Conservation (phyloP, 169 alveolate species). For the Plasmodium inui region DNA sequence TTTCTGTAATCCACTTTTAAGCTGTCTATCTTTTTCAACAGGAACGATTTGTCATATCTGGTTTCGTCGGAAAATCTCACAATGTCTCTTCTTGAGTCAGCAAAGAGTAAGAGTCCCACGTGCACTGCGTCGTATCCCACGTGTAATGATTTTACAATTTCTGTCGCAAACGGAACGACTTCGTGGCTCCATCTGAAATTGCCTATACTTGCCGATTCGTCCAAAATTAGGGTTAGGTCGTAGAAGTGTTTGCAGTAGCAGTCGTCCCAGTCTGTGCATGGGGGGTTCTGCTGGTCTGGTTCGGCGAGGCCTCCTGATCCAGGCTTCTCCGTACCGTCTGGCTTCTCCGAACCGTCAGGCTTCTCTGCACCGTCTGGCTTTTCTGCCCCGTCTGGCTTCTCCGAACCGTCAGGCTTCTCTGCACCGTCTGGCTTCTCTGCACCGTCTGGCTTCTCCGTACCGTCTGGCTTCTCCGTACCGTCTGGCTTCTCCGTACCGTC, state of each 20-base stretch:
- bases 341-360: background rate
- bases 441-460: background rate
- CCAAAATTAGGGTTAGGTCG: slow-evolving; percentile 62
- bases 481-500: background rate
- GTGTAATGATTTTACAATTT: slow-evolving; percentile 23
- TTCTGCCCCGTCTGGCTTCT: slow-evolving; percentile 2
- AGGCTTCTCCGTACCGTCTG: slow-evolving; percentile 4
- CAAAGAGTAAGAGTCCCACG: slow-evolving; percentile 43
- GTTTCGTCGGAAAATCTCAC: slow-evolving; percentile 40
- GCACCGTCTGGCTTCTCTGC: background rate
- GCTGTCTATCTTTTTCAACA: slow-evolving; percentile 21
- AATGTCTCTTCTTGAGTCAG: slow-evolving; percentile 39
- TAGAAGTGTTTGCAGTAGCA: slow-evolving; percentile 61
- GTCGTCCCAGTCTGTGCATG: slow-evolving; percentile 26
- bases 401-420: background rate
- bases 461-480: background rate
- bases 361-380: background rate
- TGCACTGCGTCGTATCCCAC: slow-evolving; percentile 25
- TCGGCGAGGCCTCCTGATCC: background rate
- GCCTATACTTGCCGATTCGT: slow-evolving; percentile 70
- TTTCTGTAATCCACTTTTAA: slow-evolving; percentile 29
- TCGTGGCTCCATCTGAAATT: slow-evolving; percentile 40
- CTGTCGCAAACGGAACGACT: slow-evolving; percentile 61
- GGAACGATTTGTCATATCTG: slow-evolving; percentile 32
- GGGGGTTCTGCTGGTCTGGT: background rate